phyloP scores from a whole-genome alignment of 495 filamentous ascomycete genomes.

The Hypoxylon rickii region DNA sequence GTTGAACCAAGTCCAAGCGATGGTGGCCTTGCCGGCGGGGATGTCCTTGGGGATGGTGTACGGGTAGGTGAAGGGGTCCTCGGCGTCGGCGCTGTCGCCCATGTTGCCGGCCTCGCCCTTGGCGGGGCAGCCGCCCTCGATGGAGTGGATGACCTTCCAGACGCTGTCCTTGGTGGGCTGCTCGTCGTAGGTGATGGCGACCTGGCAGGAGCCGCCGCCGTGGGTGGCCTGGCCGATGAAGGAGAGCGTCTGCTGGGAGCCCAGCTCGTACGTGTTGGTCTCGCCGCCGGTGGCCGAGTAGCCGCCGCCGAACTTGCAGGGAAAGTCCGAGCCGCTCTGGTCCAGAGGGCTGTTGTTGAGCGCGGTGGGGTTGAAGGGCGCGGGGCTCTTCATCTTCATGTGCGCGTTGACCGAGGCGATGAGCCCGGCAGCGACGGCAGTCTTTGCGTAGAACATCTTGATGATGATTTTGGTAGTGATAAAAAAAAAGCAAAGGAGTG shows the following conservation, averaged over 20 bases:
- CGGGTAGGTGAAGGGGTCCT: conserved; percentile 49
- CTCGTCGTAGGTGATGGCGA: conserved; percentile 79
- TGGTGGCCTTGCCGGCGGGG: conserved; percentile 64
- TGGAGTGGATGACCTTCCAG: conserved; percentile 84
- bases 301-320: conserved; percentile 67
- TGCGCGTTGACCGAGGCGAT: conserved; percentile 66
- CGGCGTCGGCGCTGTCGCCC: conserved; percentile 30
- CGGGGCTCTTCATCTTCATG: conserved; percentile 71
- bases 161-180: conserved; percentile 59
- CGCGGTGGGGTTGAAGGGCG: conserved; percentile 63
- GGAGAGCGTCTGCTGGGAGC: conserved; percentile 56
- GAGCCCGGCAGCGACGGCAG: conserved; percentile 45
- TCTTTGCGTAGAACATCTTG: conserved; percentile 50
- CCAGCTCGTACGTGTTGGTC: conserved; percentile 57
- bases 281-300: conserved; percentile 45
- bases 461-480: conserved; percentile 15
- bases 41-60: conserved; percentile 65
- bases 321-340: conserved; percentile 68
- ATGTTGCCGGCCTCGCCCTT: conserved; percentile 49
- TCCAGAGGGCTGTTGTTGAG: conserved; percentile 61
- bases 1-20: conserved; percentile 94
- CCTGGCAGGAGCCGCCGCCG: conserved; percentile 87
- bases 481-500: too few species aligned
- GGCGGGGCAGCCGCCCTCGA: conserved; percentile 78
- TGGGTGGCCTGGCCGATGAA: conserved; percentile 73